Conservation (phyloP, 371 early-diverging fungal genomes). For the Mortierella sp. region DNA sequence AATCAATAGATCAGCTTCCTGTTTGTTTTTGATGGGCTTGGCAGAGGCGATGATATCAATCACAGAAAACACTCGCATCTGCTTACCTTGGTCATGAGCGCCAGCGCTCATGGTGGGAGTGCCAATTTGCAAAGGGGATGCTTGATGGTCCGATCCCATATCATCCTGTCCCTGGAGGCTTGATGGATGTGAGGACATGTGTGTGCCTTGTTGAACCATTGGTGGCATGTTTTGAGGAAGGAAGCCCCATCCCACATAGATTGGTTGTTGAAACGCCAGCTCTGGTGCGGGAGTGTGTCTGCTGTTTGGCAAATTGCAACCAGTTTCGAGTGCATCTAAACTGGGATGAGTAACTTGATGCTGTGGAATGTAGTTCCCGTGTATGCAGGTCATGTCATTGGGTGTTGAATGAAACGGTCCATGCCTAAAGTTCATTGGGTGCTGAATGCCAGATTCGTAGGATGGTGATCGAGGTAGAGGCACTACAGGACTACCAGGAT, state of each 20-base stretch:
- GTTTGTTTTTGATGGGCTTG: too few species aligned
- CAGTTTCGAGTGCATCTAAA: too few species aligned
- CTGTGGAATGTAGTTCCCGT: too few species aligned
- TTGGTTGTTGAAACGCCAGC: not conserved
- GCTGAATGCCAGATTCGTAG: too few species aligned
- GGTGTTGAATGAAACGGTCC: too few species aligned
- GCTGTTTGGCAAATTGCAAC: too few species aligned
- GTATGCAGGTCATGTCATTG: too few species aligned
- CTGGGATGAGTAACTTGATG: too few species aligned
- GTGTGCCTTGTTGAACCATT: not conserved
- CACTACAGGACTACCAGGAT: not conserved
- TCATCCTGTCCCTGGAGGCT: slow-evolving; percentile 1
- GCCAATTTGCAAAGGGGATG: not conserved
- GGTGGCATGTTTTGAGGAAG: not conserved
- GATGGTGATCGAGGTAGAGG: slow-evolving; percentile 4
- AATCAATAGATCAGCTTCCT: not conserved
- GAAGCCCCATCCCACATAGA: slow-evolving; percentile 8
- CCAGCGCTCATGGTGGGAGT: not conserved
- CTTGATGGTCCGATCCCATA: not conserved
- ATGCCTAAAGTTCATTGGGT: too few species aligned
- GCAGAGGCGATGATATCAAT: not conserved
- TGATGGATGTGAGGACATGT: not conserved
- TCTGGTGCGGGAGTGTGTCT: not conserved
- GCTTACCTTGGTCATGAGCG: slow-evolving; percentile 13
- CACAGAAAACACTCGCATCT: not conserved